Evolutionary conservation across 345 rosid species (phyloP).

Genomic region (Erysimum cheiranthoides): DNA sequence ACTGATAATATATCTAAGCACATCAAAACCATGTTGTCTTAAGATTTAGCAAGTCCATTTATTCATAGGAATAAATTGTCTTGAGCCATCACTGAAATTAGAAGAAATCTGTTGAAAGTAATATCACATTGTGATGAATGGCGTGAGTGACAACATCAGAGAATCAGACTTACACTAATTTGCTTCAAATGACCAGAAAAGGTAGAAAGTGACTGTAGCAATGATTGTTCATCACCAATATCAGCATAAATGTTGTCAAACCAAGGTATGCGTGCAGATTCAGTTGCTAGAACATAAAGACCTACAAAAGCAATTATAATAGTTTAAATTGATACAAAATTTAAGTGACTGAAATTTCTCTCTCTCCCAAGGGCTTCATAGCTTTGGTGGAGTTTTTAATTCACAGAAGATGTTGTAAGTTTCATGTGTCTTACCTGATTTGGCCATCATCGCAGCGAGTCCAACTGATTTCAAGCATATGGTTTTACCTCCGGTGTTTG

Average conservation of each 20-base stretch:
- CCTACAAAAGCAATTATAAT: slow-evolving; percentile 54
- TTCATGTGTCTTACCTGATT: slow-evolving; percentile 62
- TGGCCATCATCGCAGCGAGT: slow-evolving; percentile 96
- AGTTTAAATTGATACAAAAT: not conserved
- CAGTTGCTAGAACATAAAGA: slow-evolving; percentile 81
- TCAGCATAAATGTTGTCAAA: slow-evolving; percentile 92
- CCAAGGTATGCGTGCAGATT: slow-evolving; percentile 90
- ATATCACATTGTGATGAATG: not conserved
- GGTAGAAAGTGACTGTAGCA: slow-evolving; percentile 90
- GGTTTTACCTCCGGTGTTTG: slow-evolving; percentile 98
- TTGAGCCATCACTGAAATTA: not conserved
- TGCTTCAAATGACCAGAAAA: slow-evolving; percentile 95
- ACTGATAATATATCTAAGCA: not conserved
- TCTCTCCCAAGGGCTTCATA: not conserved
- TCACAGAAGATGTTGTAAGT: not conserved
- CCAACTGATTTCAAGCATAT: slow-evolving; percentile 91
- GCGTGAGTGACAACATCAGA: slow-evolving; percentile 26
- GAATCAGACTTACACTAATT: slow-evolving; percentile 67
- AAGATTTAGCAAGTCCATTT: not conserved
- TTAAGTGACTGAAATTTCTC: not conserved
- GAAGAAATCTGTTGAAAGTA: slow-evolving; percentile 16
- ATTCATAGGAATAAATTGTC: not conserved
- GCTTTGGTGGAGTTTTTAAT: not conserved
- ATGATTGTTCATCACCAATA: slow-evolving; percentile 94
- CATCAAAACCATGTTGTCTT: not conserved